These are phyloP conservation scores for Rhodotorula sp. DNA, from an alignment of 1,284 basidiomycete species.

Conservation along the genomic window DNA sequence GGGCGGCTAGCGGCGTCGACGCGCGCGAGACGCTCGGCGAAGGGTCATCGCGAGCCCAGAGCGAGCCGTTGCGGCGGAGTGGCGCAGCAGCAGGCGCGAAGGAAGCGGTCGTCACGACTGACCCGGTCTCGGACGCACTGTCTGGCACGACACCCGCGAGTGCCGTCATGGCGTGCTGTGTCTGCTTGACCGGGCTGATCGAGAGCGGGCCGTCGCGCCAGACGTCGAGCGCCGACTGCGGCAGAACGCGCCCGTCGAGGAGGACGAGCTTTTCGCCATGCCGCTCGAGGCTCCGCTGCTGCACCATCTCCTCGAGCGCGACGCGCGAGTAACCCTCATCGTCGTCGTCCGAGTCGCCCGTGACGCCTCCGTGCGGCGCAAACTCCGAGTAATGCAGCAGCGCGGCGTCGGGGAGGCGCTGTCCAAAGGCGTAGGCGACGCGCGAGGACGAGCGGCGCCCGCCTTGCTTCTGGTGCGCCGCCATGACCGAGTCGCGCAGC, in stretches of 20 bases:
- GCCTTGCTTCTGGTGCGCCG: not conserved
- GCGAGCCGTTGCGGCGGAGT: not conserved
- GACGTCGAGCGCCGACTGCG: conserved; percentile 29
- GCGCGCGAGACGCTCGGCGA: not conserved
- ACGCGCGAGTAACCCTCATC: not conserved
- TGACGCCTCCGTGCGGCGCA: conserved; percentile 23
- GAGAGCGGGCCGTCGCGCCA: conserved; percentile 13
- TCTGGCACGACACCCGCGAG: not conserved
- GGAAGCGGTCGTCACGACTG: not conserved
- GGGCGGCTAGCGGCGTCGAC: not conserved
- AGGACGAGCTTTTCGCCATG: conserved; percentile 19
- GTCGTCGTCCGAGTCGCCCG: conserved; percentile 2
- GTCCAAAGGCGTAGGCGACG: conserved; percentile 35
- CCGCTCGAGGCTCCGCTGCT: conserved; percentile 3
- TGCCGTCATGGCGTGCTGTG: not conserved
- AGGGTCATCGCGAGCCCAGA: not conserved
- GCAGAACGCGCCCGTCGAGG: conserved; percentile 21
- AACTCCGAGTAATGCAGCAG: conserved; percentile 16
- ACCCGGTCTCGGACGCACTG: not conserved
- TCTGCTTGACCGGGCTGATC: not conserved
- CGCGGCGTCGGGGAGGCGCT: conserved; percentile 23
- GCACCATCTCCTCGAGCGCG: conserved; percentile 19
- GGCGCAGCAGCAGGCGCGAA: not conserved
- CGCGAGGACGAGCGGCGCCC: conserved; percentile 25
- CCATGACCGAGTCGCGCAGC: conserved; percentile 29